Evolutionary conservation across 2,329 filamentous ascomycete species (phyloP), one percentile per base, ranked within the genome.

Genomic region (Proliferodiscus dingleyae): DNA sequence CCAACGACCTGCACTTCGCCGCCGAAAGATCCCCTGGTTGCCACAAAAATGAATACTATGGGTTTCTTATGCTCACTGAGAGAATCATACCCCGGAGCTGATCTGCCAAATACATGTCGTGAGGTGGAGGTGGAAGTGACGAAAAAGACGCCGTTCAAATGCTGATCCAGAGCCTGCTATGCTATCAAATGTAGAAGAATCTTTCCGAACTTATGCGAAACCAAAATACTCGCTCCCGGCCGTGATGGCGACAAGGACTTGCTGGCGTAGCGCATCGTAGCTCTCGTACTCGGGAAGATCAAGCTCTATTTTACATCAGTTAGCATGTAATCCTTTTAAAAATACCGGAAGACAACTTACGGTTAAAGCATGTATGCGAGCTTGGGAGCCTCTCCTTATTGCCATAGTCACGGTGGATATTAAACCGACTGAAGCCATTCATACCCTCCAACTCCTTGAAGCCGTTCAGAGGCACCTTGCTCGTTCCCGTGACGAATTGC

Each of bases 371-470:
- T 53, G 93, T 98, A 68, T 98, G 94, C 59, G 90, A 95, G 60
- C 88, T 95, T 46, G 93, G 93, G 54, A 98, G 77, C 56, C 93
- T 86, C 63, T 96, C 88, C 70, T 96, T 97, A 73, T 86, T 91
- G 59, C 91, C 90, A 69, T 95, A 96, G 68, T 97, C 93, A 54
- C 93, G 89, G 65, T 98, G 93, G 53, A 98, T 97, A 67, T 97
- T 98, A 81, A 98, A 98, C 55, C 89, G 84, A 68, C 87, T 95
- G 66, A 97, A 84, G 30, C 93, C 93, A 63, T 98, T 97, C 93
- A 98, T 98, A 56, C 93, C 94, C 71, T 98, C 94, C 5, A 98
- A 79, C 68, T 98, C 93, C 71, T 95, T 96, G 77, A 98, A 98
- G 10, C 93, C 93, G 59, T 98, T 98, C 40, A 98, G 81, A 30